phyloP scores from a whole-genome alignment of 2,329 filamentous ascomycete genomes.

The Xylariaceae sp. region DNA sequence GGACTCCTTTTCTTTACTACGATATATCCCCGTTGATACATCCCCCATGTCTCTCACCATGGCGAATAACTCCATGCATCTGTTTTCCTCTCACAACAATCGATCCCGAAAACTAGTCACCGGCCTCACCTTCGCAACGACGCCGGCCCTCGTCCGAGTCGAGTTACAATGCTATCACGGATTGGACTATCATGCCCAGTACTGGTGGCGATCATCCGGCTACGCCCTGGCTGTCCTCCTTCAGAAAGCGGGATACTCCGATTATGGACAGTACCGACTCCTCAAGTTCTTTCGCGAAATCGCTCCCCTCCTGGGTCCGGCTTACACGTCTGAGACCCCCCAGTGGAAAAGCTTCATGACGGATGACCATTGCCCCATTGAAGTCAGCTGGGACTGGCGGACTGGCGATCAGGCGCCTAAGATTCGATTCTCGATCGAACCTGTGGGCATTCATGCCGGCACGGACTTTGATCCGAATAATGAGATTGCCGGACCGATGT shows the following conservation, averaged over 20 bases:
- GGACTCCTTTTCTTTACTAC: no score
- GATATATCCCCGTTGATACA: no score
- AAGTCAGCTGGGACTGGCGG: slow-evolving; percentile 7
- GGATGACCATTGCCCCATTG: not conserved
- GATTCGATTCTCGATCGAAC: slow-evolving; percentile 14
- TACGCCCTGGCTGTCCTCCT: slow-evolving; percentile 3
- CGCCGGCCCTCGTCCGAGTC: not conserved
- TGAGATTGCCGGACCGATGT: slow-evolving; percentile 2
- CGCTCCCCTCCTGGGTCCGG: slow-evolving; percentile 14
- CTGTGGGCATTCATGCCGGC: slow-evolving; percentile 8
- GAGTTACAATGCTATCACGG: not conserved
- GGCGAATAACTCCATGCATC: not conserved
- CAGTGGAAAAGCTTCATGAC: slow-evolving; percentile 7
- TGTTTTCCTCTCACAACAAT: not conserved
- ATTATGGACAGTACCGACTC: not conserved
- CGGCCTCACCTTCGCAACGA: not conserved
- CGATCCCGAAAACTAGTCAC: not conserved
- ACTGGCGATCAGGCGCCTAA: slow-evolving; percentile 3
- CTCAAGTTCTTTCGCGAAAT: slow-evolving; percentile 14
- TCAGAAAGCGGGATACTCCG: not conserved
- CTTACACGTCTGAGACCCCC: not conserved
- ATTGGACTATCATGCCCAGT: not conserved
- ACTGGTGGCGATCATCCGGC: not conserved
- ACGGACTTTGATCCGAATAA: slow-evolving; percentile 10
- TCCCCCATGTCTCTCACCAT: no score